These are phyloP conservation scores for Plectosphaerella plurivora DNA, from an alignment of 2,329 filamentous ascomycete species.

Conservation along the genomic window DNA sequence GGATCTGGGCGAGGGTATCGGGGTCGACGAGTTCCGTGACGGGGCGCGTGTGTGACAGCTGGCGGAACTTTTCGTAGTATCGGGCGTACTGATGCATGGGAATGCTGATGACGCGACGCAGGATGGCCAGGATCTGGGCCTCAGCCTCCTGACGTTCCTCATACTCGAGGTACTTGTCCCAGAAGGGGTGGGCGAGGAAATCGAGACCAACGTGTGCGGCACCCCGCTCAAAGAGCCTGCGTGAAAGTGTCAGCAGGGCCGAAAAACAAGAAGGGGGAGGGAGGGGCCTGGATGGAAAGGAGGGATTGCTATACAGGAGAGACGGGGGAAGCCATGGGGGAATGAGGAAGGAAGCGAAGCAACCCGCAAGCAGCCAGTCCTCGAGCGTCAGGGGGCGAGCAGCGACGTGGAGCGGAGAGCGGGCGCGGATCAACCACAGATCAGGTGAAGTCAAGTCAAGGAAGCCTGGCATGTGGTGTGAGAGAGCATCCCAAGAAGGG, in stretches of 20 bases:
- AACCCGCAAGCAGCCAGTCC: background rate
- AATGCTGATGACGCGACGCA: conserved; percentile 78
- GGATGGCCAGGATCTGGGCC: conserved; percentile 80
- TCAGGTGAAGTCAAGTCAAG: conserved; percentile 40
- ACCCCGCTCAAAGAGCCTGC: conserved; percentile 87
- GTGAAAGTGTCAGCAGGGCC: conserved; percentile 20
- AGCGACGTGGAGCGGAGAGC: conserved; percentile 32
- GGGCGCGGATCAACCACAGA: conserved; percentile 28
- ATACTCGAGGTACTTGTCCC: conserved; percentile 98
- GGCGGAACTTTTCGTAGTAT: conserved; percentile 88
- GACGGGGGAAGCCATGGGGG: conserved; percentile 11
- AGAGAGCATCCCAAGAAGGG: conserved; percentile 57
- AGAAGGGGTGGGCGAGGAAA: conserved; percentile 92
- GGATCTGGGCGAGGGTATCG: conserved; percentile 64
- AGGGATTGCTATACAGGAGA: background rate
- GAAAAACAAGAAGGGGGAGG: conserved; percentile 9
- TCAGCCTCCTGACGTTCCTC: conserved; percentile 85
- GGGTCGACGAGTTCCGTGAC: conserved; percentile 67
- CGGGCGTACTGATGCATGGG: conserved; percentile 94
- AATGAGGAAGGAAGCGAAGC: conserved; percentile 15
- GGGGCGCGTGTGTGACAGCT: conserved; percentile 68
- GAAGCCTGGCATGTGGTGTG: conserved; percentile 62
- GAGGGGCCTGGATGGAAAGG: conserved; percentile 9
- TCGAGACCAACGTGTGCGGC: conserved; percentile 82
- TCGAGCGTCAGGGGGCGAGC: background rate